Percentiles rank a stretch among this genome's conserved stretches.
These are phyloP conservation scores for Dictyostelium discoideum DNA, from an alignment of 78 protist species.

Conservation along the genomic window dicty_2.7 NC_007088.5:1767501-1768000, in stretches of 20 bases:
- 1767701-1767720: neutral
- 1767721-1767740: neutral
- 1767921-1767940: neutral
- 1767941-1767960: neutral
- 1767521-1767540: neutral
- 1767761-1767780: too few species aligned
- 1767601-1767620: neutral
- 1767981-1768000: neutral
- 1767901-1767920: neutral
- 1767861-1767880: neutral
- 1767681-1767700: neutral
- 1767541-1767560: constrained; percentile 12
- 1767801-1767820: neutral
- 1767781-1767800: too few species aligned
- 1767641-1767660: neutral
- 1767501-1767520: neutral
- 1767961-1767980: neutral
- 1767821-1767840: neutral
- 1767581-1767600: neutral
- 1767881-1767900: neutral
- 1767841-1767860: neutral
- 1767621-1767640: neutral
- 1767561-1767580: neutral
- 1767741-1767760: neutral
- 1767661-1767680: neutral